Conservation (phyloP, 495 filamentous ascomycete species). For the Neurospora sp. region DNA sequence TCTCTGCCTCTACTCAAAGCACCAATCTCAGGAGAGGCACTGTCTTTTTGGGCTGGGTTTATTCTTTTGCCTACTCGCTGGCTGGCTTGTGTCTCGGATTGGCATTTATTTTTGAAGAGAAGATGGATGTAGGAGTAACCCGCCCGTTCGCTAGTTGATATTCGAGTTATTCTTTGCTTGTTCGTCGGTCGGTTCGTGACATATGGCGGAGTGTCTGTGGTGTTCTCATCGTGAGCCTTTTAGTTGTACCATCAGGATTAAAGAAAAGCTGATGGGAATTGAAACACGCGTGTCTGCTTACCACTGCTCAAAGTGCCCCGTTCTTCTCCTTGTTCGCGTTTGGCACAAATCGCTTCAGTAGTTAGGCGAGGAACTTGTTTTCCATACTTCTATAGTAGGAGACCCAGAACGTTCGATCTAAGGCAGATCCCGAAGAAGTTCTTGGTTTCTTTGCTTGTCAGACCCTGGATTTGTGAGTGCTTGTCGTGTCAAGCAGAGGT, state of each 20-base stretch:
- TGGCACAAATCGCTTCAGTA: not conserved
- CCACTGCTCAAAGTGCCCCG: not conserved
- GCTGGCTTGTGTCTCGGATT: too few relatives aligned
- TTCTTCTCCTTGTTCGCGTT: not conserved
- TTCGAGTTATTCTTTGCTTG: not conserved
- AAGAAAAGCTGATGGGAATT: not conserved
- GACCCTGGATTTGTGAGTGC: not conserved
- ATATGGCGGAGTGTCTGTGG: not conserved
- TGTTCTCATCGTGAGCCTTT: not conserved
- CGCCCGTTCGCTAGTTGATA: not conserved
- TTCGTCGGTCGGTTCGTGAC: not conserved
- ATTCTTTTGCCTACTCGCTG: too few relatives aligned
- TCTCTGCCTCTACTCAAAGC: too few relatives aligned
- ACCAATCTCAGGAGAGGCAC: too few relatives aligned
- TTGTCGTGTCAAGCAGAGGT: not conserved
- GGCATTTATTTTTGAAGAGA: too few relatives aligned
- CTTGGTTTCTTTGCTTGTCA: not conserved
- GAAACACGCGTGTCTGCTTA: not conserved
- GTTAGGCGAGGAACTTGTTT: not conserved
- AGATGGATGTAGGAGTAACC: not conserved
- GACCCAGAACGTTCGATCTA: not conserved
- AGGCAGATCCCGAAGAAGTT: not conserved
- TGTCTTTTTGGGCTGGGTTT: too few relatives aligned
- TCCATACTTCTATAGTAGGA: not conserved
- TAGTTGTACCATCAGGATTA: not conserved